These are phyloP conservation scores for Senecio squalidus DNA, from an alignment of 140 eudicot genomes.

Conservation along the genomic window DNA sequence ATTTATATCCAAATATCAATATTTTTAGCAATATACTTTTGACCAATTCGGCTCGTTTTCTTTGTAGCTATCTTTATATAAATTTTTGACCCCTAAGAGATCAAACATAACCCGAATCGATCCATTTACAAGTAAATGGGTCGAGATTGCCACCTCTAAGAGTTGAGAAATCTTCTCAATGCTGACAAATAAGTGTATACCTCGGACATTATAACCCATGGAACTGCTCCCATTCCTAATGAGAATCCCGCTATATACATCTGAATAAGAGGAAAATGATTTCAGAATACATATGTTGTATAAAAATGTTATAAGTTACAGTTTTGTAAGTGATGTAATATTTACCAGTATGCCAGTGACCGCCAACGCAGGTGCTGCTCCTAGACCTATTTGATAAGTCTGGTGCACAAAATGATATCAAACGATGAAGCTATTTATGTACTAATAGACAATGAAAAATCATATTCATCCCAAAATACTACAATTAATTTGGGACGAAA, in stretches of 20 bases:
- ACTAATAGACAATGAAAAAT: background rate
- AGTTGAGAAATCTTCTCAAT: background rate
- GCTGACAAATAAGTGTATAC: slow-evolving; percentile 24
- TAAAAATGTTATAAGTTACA: slow-evolving; percentile 3
- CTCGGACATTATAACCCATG: slow-evolving; percentile 54
- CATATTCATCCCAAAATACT: background rate
- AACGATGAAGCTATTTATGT: background rate
- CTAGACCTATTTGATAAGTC: slow-evolving; percentile 49
- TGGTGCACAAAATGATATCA: slow-evolving; percentile 23
- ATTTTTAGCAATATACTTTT: too few species aligned
- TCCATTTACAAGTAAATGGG: background rate
- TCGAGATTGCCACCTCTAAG: background rate
- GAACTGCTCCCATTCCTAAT: slow-evolving; percentile 47
- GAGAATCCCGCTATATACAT: slow-evolving; percentile 34
- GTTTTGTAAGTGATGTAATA: slow-evolving; percentile 1
- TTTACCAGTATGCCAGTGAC: slow-evolving; percentile 79
- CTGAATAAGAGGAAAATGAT: slow-evolving; percentile 14
- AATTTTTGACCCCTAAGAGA: background rate
- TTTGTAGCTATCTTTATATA: too few species aligned
- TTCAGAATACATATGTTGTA: slow-evolving; percentile 8
- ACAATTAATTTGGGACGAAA: background rate
- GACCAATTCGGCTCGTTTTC: background rate
- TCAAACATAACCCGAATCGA: background rate
- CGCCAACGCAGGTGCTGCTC: slow-evolving; percentile 66
- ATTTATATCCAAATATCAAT: too few species aligned